phyloP scores from a whole-genome alignment of 2,329 filamentous ascomycete species.

The Clonostachys rosea region DNA sequence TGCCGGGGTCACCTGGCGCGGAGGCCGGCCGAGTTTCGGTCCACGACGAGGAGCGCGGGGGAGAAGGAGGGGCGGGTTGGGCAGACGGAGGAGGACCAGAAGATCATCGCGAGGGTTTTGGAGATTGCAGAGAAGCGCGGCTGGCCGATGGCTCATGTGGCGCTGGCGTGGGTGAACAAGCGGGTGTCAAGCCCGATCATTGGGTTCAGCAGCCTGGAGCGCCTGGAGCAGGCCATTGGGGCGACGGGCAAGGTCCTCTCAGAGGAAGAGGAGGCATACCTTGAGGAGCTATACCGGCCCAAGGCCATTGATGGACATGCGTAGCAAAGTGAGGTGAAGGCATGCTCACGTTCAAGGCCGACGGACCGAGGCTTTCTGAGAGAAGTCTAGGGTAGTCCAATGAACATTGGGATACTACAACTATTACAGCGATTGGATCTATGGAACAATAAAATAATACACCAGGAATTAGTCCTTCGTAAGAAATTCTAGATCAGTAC shows the following conservation, averaged over 20 bases:
- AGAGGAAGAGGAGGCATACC: slow-evolving; percentile 52
- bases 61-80: slow-evolving; percentile 18
- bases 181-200: slow-evolving; percentile 53
- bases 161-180: slow-evolving; percentile 58
- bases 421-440: too few species aligned
- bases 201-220: slow-evolving; percentile 49
- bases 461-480: too few species aligned
- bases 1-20: slow-evolving; percentile 20
- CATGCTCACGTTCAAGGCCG: too few species aligned
- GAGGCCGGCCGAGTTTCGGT: slow-evolving; percentile 11
- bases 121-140: slow-evolving; percentile 51
- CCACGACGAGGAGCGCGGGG: slow-evolving; percentile 14
- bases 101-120: slow-evolving; percentile 20
- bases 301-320: slow-evolving; percentile 29
- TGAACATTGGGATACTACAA: too few species aligned
- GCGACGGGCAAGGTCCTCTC: slow-evolving; percentile 41
- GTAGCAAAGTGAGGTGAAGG: not conserved
- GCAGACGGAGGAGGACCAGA: slow-evolving; percentile 1
- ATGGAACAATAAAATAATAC: too few species aligned
- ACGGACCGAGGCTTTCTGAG: too few species aligned
- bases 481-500: too few species aligned
- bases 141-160: slow-evolving; percentile 59
- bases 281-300: slow-evolving; percentile 55
- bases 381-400: too few species aligned
- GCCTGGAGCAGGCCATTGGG: slow-evolving; percentile 63